These are phyloP conservation scores for Naganishia vishniacii DNA, from an alignment of 768 basidiomycete genomes.

Conservation along the genomic window DNA sequence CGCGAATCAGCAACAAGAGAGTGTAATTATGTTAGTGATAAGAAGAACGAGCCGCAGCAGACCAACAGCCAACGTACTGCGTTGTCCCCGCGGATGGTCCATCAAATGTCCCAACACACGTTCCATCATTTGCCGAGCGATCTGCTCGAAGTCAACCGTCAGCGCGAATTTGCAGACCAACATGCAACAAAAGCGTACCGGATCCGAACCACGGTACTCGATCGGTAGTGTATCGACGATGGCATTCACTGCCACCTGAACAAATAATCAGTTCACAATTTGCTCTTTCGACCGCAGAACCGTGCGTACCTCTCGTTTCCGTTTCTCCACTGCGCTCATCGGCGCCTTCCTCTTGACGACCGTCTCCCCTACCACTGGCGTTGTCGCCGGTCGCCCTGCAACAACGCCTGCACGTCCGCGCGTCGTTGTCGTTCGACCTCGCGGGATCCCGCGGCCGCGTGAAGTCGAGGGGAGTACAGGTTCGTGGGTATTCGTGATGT, in stretches of 20 bases:
- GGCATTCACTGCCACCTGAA: constrained; percentile 54
- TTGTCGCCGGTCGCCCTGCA: constrained; percentile 57
- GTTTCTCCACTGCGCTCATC: neutral
- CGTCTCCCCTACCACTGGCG: no score
- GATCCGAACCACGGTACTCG: constrained; percentile 83
- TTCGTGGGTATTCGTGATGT: constrained; percentile 29
- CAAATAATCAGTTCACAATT: constrained; percentile 49
- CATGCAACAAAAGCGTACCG: constrained; percentile 56
- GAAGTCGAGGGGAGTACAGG: neutral
- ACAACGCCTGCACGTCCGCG: constrained; percentile 47
- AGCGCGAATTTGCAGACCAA: neutral
- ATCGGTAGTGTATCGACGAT: constrained; percentile 72
- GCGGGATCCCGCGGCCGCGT: constrained; percentile 14
- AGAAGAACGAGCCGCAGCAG: no score
- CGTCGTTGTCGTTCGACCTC: constrained; percentile 32
- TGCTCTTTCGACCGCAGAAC: neutral
- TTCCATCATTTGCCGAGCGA: constrained; percentile 71
- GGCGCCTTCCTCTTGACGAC: constrained; percentile 75
- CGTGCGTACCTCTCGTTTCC: constrained; percentile 3
- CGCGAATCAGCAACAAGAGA: neutral
- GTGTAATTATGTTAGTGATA: constrained; percentile 22
- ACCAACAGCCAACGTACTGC: constrained; percentile 58
- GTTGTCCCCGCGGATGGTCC: constrained; percentile 61
- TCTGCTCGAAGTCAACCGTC: constrained; percentile 52
- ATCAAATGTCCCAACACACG: constrained; percentile 70